Conservation (phyloP, 192 early-diverging fungal genomes). For the Rhizoclosmatium sp. region DNA sequence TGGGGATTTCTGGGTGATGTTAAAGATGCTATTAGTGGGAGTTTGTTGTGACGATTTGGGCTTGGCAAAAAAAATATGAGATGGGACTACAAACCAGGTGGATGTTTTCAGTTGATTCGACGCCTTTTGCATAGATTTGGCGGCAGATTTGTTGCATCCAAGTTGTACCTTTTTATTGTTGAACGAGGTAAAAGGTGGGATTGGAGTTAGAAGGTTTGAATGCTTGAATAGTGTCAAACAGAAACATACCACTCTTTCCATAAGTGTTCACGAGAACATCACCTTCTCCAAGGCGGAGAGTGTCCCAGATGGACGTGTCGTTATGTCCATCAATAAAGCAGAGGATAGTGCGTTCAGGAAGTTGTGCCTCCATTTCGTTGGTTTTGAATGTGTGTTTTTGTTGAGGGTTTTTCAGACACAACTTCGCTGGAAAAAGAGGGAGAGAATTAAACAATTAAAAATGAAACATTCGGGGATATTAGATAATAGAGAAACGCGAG, state of each 20-base stretch:
- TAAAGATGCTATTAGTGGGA: not conserved
- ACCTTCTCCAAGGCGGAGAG: not conserved
- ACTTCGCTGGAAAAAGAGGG: not conserved
- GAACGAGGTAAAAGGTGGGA: too few relatives aligned
- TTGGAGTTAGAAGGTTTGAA: too few relatives aligned
- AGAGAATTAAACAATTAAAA: too few relatives aligned
- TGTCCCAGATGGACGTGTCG: not conserved
- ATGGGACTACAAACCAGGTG: too few relatives aligned
- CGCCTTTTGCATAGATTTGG: not conserved
- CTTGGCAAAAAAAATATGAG: too few relatives aligned
- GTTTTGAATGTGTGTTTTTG: not conserved
- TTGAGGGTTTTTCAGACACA: not conserved
- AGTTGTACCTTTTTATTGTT: not conserved
- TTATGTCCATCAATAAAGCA: not conserved
- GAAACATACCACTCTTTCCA: not conserved
- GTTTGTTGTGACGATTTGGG: too few relatives aligned
- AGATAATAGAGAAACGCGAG: too few relatives aligned
- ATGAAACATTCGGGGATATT: too few relatives aligned
- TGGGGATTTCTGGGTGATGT: not conserved
- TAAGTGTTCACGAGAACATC: not conserved
- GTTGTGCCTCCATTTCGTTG: not conserved
- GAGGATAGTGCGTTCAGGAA: not conserved
- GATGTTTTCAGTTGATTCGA: not conserved
- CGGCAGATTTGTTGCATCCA: not conserved
- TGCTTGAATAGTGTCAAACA: too few relatives aligned